Evolutionary conservation across 805 yeast genomes (phyloP).

Genomic region (Millerozyma acaciae): DNA sequence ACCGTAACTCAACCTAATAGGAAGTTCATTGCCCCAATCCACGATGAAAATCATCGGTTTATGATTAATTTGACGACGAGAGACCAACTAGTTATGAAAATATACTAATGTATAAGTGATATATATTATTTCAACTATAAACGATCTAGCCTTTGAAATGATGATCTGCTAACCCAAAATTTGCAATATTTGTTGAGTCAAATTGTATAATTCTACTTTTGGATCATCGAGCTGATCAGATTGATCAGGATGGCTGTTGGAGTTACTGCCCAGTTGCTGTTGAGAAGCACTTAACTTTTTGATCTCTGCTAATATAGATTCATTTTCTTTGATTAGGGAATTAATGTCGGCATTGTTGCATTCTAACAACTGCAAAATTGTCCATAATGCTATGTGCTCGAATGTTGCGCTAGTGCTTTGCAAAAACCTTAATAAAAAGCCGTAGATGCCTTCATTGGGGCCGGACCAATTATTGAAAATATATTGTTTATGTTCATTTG

Average conservation of each 20-base stretch:
- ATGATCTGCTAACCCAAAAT: conserved; percentile 37
- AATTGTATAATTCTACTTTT: conserved; percentile 58
- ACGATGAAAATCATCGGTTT: no score
- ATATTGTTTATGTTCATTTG: conserved; percentile 65
- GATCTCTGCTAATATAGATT: conserved; percentile 51
- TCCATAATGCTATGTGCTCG: conserved; percentile 98
- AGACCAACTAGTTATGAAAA: no score
- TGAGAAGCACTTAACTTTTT: conserved; percentile 43
- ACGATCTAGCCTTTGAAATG: no score
- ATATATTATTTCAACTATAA: no score
- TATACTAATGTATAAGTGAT: no score
- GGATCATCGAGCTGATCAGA: conserved; percentile 54
- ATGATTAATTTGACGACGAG: no score
- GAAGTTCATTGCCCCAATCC: no score
- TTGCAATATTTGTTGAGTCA: conserved; percentile 65
- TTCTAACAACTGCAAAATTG: conserved; percentile 87
- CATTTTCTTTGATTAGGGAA: conserved; percentile 51
- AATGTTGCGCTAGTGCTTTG: conserved; percentile 86
- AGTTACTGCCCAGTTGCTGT: conserved; percentile 26
- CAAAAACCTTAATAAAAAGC: conserved; percentile 76
- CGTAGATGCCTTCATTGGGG: conserved; percentile 82
- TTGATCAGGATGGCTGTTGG: conserved; percentile 16
- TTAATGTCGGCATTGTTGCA: conserved; percentile 68
- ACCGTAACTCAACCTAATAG: no score
- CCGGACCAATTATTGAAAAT: conserved; percentile 74